A percentile compares a stretch with the other conserved stretches of the same genome.
These are phyloP conservation scores for Yamadazyma epiphylla DNA, from an alignment of 1,139 yeast genomes.

Conservation along the genomic window DNA sequence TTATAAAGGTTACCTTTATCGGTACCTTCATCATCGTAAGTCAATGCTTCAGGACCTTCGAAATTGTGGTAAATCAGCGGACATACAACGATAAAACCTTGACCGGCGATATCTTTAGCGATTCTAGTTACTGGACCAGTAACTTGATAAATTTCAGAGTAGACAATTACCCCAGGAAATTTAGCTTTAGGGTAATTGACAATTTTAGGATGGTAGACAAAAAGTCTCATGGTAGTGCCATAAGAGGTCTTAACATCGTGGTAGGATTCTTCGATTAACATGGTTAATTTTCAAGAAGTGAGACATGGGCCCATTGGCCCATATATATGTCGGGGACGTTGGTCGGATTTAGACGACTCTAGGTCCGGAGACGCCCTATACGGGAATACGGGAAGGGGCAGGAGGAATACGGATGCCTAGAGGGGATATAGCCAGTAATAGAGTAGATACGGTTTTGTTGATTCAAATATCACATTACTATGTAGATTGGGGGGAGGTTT, in stretches of 20 bases:
- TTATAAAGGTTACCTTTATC: constrained; percentile 71
- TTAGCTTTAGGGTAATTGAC: constrained; percentile 71
- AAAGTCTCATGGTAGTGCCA: constrained; percentile 67
- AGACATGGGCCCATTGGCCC: no score
- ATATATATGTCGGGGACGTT: no score
- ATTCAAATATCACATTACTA: no score
- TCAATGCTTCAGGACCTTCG: constrained; percentile 58
- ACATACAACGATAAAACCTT: constrained; percentile 73
- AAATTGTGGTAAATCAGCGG: constrained; percentile 81
- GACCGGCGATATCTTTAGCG: constrained; percentile 75
- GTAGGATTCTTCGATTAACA: constrained; percentile 67
- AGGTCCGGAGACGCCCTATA: background rate
- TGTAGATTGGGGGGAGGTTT: no score
- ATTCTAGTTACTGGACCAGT: constrained; percentile 76
- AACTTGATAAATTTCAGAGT: constrained; percentile 79
- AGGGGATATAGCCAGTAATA: no score
- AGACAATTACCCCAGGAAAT: constrained; percentile 77
- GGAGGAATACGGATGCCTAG: no score
- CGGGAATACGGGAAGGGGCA: no score
- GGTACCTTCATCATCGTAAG: constrained; percentile 71
- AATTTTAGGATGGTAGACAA: constrained; percentile 63
- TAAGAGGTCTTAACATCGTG: constrained; percentile 64
- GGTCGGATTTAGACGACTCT: no score
- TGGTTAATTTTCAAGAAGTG: constrained; percentile 14
- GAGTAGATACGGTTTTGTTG: no score